Base-by-base conservation (phyloP, 768 basidiomycete species). In the Suillus spraguei region DNA sequence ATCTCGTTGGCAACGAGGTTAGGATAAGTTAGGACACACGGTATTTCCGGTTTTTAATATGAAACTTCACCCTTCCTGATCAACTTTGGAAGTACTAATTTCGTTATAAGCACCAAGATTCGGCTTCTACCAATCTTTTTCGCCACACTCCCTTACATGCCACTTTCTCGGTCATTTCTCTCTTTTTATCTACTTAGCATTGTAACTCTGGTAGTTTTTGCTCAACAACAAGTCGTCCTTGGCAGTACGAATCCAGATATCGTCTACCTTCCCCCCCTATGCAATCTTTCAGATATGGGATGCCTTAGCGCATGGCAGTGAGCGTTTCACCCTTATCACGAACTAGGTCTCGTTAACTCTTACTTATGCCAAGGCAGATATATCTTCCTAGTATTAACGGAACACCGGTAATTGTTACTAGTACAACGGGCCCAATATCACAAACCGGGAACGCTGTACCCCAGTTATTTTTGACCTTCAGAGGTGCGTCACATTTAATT, bases 401-500 rank as follows among this genome's bases (percentile, higher is more conserved):
- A 13, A 65, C 60, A 2, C 58, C 67, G 20, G 8, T 68, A 11
- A 67, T 75, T 33, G 73, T 79, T 42, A 82, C 84, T 22, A 64
- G 71, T 35, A 53, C 52, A 53, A 32, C 24, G 50, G 85, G 86
- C 2, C 82, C 84, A 6, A 76, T 77, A 66, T 68, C 78, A 44
- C 73, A 72, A 46, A 73, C 79, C 17, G 78, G 71, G 24, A 72
- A 80, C 61, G 77, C 84, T 44, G 72, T 85, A 63, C 86, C 85
- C 2, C 87, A 87, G 63, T 76, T 87, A 76, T 87, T 87, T 68
- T 70, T 88, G 61, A 77, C 74, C 38, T 85, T 87, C 73, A 78
- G 77, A 76, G 86, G 86, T 85, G 16, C 58, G n/a, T 22, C 17
- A 36, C 13, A 24, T 13, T 50, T 58, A 13, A 44, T 36, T 47